Percentiles rank a stretch among this genome's conserved stretches.
Conservation (phyloP, 2,329 filamentous ascomycete genomes). For the Colletotrichum sp. region DNA sequence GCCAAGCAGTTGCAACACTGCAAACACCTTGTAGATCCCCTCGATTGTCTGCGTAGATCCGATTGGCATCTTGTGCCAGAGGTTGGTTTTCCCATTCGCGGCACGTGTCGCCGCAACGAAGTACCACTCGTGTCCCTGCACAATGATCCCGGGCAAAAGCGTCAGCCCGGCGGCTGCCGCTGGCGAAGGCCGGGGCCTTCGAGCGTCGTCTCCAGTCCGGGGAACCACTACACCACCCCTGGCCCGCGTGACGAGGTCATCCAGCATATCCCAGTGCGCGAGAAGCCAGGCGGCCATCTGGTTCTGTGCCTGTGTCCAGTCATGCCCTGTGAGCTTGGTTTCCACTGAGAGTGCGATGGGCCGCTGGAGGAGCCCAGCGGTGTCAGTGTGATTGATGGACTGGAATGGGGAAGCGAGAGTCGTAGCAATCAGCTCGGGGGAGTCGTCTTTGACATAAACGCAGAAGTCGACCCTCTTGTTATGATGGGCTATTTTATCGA, state of each 20-base stretch:
- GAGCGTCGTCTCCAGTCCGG: background rate
- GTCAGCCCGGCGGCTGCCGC: background rate
- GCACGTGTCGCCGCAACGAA: background rate
- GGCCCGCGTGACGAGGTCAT: background rate
- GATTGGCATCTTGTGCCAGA: background rate
- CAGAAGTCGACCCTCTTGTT: background rate
- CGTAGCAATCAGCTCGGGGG: background rate
- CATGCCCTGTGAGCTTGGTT: background rate
- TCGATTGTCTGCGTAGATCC: background rate
- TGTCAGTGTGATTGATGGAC: constrained; percentile 5
- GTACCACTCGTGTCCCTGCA: background rate
- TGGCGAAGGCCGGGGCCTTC: background rate
- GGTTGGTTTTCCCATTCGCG: background rate
- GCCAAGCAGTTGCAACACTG: background rate
- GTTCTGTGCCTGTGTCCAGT: background rate
- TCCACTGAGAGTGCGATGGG: constrained; percentile 10
- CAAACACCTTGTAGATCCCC: background rate
- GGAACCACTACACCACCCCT: background rate
- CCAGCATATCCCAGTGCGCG: background rate
- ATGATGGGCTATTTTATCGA: background rate
- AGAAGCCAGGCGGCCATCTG: constrained; percentile 7
- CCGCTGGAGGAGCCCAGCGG: background rate
- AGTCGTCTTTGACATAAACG: background rate
- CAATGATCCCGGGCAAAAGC: background rate
- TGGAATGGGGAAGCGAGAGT: background rate